These are phyloP conservation scores for Pseudogymnoascus sp. DNA, from an alignment of 2,329 filamentous ascomycete genomes.

Conservation along the genomic window DNA sequence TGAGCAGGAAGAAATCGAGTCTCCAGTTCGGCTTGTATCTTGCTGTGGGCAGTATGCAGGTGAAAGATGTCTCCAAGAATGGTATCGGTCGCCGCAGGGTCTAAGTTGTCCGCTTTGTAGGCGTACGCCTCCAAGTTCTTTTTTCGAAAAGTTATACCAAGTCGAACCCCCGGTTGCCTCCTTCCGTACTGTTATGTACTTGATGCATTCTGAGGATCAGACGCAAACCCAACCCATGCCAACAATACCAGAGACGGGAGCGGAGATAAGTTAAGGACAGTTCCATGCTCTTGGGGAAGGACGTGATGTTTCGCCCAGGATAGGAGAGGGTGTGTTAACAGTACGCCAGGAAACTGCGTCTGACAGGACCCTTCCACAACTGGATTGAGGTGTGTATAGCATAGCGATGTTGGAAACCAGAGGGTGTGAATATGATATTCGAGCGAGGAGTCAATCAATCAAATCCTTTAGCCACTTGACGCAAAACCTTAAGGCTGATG, in stretches of 20 bases:
- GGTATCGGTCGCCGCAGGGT: constrained; percentile 11
- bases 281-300: background rate
- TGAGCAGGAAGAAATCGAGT: constrained; percentile 12
- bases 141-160: constrained; percentile 14
- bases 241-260: background rate
- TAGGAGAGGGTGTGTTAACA: background rate
- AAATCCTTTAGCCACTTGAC: background rate
- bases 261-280: background rate
- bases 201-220: background rate
- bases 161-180: background rate
- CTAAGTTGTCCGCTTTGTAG: constrained; percentile 17
- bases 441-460: background rate
- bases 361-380: background rate
- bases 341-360: background rate
- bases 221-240: background rate
- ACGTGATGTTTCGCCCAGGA: constrained; percentile 4
- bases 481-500: background rate
- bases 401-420: background rate
- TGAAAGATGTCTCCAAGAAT: constrained; percentile 15
- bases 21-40: constrained; percentile 15
- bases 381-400: background rate
- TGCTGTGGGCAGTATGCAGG: constrained; percentile 21
- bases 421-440: background rate
- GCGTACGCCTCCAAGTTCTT: constrained; percentile 10
- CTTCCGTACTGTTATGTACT: background rate